Conservation (phyloP, 2,329 filamentous ascomycete species). For the Stagonosporopsis vannaccii region DNA sequence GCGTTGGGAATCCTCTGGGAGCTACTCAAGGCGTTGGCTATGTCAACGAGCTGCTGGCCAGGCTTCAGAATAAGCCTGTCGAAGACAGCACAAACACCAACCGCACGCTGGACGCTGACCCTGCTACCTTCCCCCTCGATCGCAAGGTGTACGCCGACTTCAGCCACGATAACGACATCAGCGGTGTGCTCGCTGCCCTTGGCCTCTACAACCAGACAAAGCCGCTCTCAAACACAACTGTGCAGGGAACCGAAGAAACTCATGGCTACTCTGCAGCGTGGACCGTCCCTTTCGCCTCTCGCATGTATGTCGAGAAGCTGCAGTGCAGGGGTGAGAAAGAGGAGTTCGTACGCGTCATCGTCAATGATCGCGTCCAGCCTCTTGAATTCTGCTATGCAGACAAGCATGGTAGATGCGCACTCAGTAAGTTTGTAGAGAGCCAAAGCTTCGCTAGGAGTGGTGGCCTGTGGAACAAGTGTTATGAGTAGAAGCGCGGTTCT, state of each 20-base stretch:
- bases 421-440: constrained; percentile 75
- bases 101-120: constrained; percentile 72
- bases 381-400: constrained; percentile 76
- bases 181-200: constrained; percentile 75
- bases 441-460: constrained; percentile 75
- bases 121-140: constrained; percentile 75
- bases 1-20: constrained; percentile 77
- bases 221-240: constrained; percentile 54
- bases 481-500: constrained; percentile 11
- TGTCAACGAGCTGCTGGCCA: constrained; percentile 84
- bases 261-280: constrained; percentile 78
- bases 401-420: constrained; percentile 71
- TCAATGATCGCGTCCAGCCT: constrained; percentile 84
- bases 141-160: constrained; percentile 82
- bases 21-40: constrained; percentile 88
- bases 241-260: constrained; percentile 60
- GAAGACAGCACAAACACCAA: constrained; percentile 79
- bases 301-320: constrained; percentile 91
- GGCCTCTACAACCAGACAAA: constrained; percentile 75
- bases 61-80: constrained; percentile 74
- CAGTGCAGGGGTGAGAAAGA: constrained; percentile 66
- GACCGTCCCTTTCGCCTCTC: constrained; percentile 81
- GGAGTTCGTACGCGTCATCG: constrained; percentile 77
- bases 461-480: constrained; percentile 76
- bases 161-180: constrained; percentile 90